A percentile compares a stretch with the other conserved stretches of the same genome.
Evolutionary conservation across 176 grass and related monocot species (phyloP).

Genomic region (Melocanna baccifera): DNA sequence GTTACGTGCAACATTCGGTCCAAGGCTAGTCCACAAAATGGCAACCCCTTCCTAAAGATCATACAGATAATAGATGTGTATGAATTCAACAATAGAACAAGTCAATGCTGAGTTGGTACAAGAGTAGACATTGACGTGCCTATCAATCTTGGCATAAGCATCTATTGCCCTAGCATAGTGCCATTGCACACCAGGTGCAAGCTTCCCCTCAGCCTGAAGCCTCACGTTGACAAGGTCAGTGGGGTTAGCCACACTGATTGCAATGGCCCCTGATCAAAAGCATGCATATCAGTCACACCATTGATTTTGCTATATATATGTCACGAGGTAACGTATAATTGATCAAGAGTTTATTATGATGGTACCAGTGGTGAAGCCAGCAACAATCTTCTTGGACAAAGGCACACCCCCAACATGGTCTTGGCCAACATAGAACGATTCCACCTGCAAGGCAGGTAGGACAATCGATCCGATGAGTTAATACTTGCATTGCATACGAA

Average conservation of each 20-base stretch:
- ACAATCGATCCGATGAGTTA: no score
- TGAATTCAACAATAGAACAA: not conserved
- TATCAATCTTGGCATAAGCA: conserved; percentile 75
- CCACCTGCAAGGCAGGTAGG: conserved; percentile 61
- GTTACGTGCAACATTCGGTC: conserved; percentile 82
- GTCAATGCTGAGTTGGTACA: not conserved
- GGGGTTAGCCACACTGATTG: conserved; percentile 82
- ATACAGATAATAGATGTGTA: not conserved
- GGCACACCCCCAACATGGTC: conserved; percentile 81
- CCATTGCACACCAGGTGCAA: conserved; percentile 61
- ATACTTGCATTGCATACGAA: no score
- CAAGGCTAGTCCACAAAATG: conserved; percentile 70
- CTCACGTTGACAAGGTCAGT: conserved; percentile 96
- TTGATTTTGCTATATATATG: not conserved
- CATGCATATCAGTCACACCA: not conserved
- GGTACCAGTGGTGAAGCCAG: conserved; percentile 79
- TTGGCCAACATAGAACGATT: conserved; percentile 65
- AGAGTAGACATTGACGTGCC: conserved; percentile 34
- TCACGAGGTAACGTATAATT: not conserved
- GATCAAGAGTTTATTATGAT: not conserved
- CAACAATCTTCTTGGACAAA: conserved; percentile 76
- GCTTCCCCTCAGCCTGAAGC: conserved; percentile 85
- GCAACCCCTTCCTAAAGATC: conserved; percentile 68
- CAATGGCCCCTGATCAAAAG: conserved; percentile 66
- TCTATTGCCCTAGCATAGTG: conserved; percentile 79